phyloP scores from a whole-genome alignment of 2,329 filamentous ascomycete genomes.

The Eutypa lata region DNA sequence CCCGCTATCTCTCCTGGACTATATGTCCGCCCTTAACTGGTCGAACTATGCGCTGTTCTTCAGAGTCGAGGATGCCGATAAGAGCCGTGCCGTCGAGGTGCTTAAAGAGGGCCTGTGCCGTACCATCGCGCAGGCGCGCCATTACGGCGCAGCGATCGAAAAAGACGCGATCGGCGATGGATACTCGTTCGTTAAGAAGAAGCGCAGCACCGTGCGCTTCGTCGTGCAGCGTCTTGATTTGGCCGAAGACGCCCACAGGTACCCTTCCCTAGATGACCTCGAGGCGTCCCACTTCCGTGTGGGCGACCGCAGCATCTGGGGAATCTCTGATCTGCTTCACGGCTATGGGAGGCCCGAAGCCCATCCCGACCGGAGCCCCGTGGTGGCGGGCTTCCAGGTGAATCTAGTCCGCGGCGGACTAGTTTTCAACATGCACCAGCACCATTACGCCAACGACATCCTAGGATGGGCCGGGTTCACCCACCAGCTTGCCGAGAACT shows the following conservation, averaged over 20 bases:
- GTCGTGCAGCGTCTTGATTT: slow-evolving; percentile 35
- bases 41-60: slow-evolving; percentile 40
- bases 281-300: slow-evolving; percentile 34
- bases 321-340: slow-evolving; percentile 35
- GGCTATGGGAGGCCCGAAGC: slow-evolving; percentile 35
- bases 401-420: slow-evolving; percentile 40
- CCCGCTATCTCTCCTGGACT: slow-evolving; percentile 35
- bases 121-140: slow-evolving; percentile 34
- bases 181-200: slow-evolving; percentile 34
- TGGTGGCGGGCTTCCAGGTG: slow-evolving; percentile 35
- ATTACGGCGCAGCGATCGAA: slow-evolving; percentile 38
- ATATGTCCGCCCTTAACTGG: slow-evolving; percentile 29
- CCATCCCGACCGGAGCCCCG: slow-evolving; percentile 29
- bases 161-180: slow-evolving; percentile 32
- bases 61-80: slow-evolving; percentile 28
- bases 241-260: slow-evolving; percentile 22
- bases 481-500: slow-evolving; percentile 42
- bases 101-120: slow-evolving; percentile 34
- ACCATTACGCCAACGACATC: slow-evolving; percentile 41
- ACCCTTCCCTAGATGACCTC: slow-evolving; percentile 36
- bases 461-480: slow-evolving; percentile 38
- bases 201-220: slow-evolving; percentile 31
- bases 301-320: slow-evolving; percentile 31
- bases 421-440: slow-evolving; percentile 38
- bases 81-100: slow-evolving; percentile 17